Conservation (phyloP, 805 yeast species). For the Saccharomycodes ludwigii region DNA sequence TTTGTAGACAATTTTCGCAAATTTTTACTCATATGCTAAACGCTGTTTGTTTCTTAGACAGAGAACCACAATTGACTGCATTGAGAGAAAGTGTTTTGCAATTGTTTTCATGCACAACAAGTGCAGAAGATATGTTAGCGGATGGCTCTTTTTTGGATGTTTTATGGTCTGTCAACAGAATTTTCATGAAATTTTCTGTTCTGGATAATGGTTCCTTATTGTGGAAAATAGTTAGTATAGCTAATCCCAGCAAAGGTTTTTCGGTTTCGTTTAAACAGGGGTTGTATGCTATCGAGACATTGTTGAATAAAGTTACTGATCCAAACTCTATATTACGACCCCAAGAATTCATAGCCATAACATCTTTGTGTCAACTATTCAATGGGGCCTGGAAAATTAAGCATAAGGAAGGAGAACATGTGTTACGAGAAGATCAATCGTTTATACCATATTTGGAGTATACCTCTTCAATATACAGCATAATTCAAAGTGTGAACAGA, state of each 20-base stretch:
- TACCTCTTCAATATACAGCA: conserved; percentile 31
- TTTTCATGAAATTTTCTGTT: conserved; percentile 31
- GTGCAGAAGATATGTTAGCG: conserved; percentile 40
- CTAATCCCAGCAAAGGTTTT: conserved; percentile 24
- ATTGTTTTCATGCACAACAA: conserved; percentile 79
- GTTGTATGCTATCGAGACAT: conserved; percentile 23
- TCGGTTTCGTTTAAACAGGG: conserved; percentile 24
- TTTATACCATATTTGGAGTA: conserved; percentile 39
- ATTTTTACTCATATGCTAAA: conserved; percentile 40
- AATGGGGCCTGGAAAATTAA: conserved; percentile 45
- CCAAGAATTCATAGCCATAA: conserved; percentile 29
- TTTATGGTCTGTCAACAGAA: conserved; percentile 32
- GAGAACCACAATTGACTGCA: conserved; percentile 79
- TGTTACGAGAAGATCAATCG: conserved; percentile 40
- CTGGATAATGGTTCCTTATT: conserved; percentile 24
- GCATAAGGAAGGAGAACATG: conserved; percentile 60
- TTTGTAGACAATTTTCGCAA: conserved; percentile 41
- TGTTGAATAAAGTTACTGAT: conserved; percentile 23
- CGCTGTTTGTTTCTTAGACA: conserved; percentile 47
- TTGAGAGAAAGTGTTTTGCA: conserved; percentile 70
- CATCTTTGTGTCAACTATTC: conserved; percentile 38
- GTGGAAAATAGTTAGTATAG: conserved; percentile 23
- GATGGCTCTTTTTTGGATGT: conserved; percentile 30
- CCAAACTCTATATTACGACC: conserved; percentile 22
- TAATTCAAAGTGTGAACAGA: conserved; percentile 28